phyloP scores from a whole-genome alignment of 1,284 basidiomycete genomes.

The Fistulina hepatica region DNA sequence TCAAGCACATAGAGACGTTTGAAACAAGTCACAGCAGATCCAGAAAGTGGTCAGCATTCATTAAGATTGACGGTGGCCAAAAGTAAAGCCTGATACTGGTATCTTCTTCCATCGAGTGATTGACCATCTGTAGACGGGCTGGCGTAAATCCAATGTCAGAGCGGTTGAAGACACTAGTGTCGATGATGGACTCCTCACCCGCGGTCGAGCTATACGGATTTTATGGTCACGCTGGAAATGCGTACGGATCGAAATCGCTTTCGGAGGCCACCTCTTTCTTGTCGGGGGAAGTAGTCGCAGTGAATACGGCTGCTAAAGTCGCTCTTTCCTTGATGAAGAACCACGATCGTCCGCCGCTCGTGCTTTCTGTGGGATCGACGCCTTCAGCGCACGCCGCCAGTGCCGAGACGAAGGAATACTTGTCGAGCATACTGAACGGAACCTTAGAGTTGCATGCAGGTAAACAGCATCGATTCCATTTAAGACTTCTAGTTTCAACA shows the following conservation, averaged over 20 bases:
- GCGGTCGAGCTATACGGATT: slow-evolving; percentile 67
- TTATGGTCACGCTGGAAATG: slow-evolving; percentile 72
- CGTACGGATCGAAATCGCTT: slow-evolving; percentile 61
- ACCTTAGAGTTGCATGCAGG: slow-evolving; percentile 68
- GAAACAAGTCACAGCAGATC: slow-evolving; percentile 31
- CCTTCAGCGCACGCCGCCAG: slow-evolving; percentile 73
- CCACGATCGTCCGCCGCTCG: slow-evolving; percentile 36
- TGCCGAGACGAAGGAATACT: slow-evolving; percentile 33
- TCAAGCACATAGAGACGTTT: slow-evolving; percentile 51
- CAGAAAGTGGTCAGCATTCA: slow-evolving; percentile 62
- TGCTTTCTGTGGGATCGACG: slow-evolving; percentile 77
- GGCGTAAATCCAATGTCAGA: slow-evolving; percentile 51
- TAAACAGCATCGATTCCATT: slow-evolving; percentile 18
- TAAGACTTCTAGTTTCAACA: slow-evolving; percentile 1
- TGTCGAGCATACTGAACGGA: slow-evolving; percentile 45
- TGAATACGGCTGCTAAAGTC: slow-evolving; percentile 53
- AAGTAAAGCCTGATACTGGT: slow-evolving; percentile 31
- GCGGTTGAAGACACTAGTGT: slow-evolving; percentile 47
- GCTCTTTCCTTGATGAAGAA: slow-evolving; percentile 41
- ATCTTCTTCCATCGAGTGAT: neutral
- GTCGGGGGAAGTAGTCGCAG: slow-evolving; percentile 61
- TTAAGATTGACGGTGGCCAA: slow-evolving; percentile 74
- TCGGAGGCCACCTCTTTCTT: slow-evolving; percentile 56
- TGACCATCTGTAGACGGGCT: slow-evolving; percentile 49
- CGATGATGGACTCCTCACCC: slow-evolving; percentile 38